Evolutionary conservation across 129 eudicot genomes (phyloP), one percentile per base, ranked within the genome.

Genomic region (Escallonia herrerae): DNA sequence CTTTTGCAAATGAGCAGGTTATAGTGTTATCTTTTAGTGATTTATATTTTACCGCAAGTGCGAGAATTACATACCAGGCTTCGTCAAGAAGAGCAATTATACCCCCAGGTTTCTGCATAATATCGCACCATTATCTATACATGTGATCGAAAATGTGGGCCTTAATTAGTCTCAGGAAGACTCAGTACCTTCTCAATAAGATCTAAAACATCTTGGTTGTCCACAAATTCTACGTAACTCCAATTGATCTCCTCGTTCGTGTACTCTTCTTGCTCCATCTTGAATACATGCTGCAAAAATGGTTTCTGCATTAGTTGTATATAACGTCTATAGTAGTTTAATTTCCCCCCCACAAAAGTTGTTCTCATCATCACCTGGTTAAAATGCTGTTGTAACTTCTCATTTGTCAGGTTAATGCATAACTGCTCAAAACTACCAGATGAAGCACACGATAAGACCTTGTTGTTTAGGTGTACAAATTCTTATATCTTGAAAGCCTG

Each of bases 181-280:
- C 53, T 70, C 22, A 43, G 11, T 66, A 94, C 99, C 97, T 84
- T 94, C 74, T 94, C 99, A 67, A 94, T 86, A 47, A 91, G 81
- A 78, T 91, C 98, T 79, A 91, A 74, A 71, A 91, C 98, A 81
- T 91, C 98, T 78, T 94, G 99, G 75, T 94, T 94, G 76, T 94
- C 99, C 14, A 94, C 97, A 68, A 94, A 94, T 74, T 94, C 99
- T 41, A 94, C 96, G 44, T 94, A 94, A 79, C 99, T 94, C 99
- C 99, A 94, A 72, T 94, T 69, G 73, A 94, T 94, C 82, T 94
- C 97, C 77, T 94, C 99, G 64, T 79, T 94, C 3, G 97, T 82
- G 74, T 94, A 94, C 78, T 94, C 99, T 79, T 94, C 99, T 84
- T 94, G 99, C 81, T 94, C 99, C 99, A 94, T 91, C 73, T 91